Base-by-base conservation (phyloP, 2,329 filamentous ascomycete species). In the Xylariaceae sp. region DNA sequence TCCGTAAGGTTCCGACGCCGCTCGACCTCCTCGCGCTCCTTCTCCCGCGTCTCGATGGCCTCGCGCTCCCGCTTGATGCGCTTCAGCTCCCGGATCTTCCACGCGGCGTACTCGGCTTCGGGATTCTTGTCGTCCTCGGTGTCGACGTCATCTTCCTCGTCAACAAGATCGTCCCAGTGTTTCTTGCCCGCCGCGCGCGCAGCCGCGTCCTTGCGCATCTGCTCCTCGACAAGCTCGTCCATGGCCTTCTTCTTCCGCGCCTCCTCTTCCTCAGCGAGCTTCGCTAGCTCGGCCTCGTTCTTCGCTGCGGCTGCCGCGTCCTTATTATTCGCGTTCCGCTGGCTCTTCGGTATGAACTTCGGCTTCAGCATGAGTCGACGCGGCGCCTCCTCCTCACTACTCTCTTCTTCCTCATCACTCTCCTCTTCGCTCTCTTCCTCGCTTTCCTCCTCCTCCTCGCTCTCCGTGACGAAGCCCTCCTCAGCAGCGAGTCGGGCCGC, bases 1-100 rank as follows among this genome's bases (percentile, higher is more conserved):
- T 88, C 86, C 0, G 89, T 95, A 58, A 99, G 82, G 72, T 93
- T 93, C 56, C 90, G 85, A 45, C 94, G 82, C 9, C 94, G 86
- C 76, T 97, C 94, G 42, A 96, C 82, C 75, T 97, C 93, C 55
- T 91, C 94, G 50, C 88, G 82, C 75, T 97, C 92, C 64, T 84
- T 85, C 77, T 99, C 94, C 39, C 86, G 85, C 64, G 82, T 83
- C 72, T 96, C 91, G 68, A 99, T 92, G 1, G 86, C 86, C 67
- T 92, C 87, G 30, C 94, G 86, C 68, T 94, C 89, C 54, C 94
- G 86, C 76, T 93, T 92, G 66, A 97, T 85, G 7, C 94, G 88
- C 74, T 88, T 88, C 48, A 99, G 81, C 76, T 99, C 94, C 53
- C 94, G 87, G 53, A 99, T 81, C 72, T 93, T 94, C 93, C 94